Evolutionary conservation across 2,329 filamentous ascomycete genomes (phyloP), one percentile per base, ranked within the genome.

Genomic region (Aspergillus terreus): DNA sequence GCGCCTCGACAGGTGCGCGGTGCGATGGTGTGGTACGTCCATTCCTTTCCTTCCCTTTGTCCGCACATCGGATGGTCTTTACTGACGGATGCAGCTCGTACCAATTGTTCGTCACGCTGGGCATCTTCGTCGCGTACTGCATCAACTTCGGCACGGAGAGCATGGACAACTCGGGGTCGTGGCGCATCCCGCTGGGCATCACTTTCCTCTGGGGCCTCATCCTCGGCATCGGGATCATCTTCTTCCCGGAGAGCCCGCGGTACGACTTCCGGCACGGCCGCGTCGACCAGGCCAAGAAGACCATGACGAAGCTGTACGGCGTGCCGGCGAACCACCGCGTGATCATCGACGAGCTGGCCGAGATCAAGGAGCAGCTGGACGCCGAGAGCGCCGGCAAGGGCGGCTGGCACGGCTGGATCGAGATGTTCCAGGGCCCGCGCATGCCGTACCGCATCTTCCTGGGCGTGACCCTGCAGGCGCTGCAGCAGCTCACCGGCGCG

Each of bases 1-100:
- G 63, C 67, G 47, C 84, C 85, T 47, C 81, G 79, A 67, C 87
- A 86, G 71, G 84, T 92, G 59, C 82, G 87, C 63, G 87, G 87
- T 63, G 83, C 85, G 47, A 80, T 90, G 47, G 86, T 92, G 15
- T 47, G 46, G 46, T 41, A 25, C 17, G 46, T 19, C 12, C 2
- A 3, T 19, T 5, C 2, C 73, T 73, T 25, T 70, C 67, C 14
- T 51, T 73, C 32, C 70, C 66, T 19, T 55, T 74, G 19, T 72
- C 76, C 1, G 73, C 73, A 33, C 10, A 35, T 46, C 11, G 14
- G 14, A 1, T 15, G 14, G 33, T 6, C 14, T 4, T 44, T 27
- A n/a, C 25, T 30, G 7, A 30, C 10, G 7, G 1, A 11, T 68
- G 74, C 53, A 69, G 68, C 57, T 70, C 70, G 43, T 76, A 76